These are phyloP conservation scores for Penicillium maclennaniae DNA, from an alignment of 495 filamentous ascomycete species.

Conservation along the genomic window DNA sequence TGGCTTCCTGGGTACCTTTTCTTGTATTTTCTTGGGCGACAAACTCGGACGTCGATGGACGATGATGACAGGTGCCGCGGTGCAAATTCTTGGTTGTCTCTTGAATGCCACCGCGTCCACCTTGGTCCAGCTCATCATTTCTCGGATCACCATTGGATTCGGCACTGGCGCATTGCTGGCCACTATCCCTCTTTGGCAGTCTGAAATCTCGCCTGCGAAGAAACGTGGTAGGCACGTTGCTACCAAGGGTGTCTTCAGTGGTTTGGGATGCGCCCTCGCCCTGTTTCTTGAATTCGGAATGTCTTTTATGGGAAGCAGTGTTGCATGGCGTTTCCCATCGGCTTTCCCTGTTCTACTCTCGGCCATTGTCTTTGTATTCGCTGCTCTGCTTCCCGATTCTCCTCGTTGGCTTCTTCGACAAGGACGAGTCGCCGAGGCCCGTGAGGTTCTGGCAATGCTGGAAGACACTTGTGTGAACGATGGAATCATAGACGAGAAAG, in stretches of 20 bases:
- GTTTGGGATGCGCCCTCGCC: slow-evolving; percentile 49
- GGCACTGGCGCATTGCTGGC: slow-evolving; percentile 59
- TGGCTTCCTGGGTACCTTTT: slow-evolving; percentile 53
- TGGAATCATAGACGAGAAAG: slow-evolving; percentile 8
- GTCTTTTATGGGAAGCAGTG: slow-evolving; percentile 35
- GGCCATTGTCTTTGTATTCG: slow-evolving; percentile 24
- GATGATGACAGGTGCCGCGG: slow-evolving; percentile 47
- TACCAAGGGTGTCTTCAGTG: slow-evolving; percentile 57
- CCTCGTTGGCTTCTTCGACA: slow-evolving; percentile 45
- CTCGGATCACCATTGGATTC: slow-evolving; percentile 48
- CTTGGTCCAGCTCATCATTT: slow-evolving; percentile 54
- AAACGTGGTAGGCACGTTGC: slow-evolving; percentile 57
- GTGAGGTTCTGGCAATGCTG: slow-evolving; percentile 35
- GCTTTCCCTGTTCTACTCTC: slow-evolving; percentile 42
- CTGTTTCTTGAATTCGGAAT: slow-evolving; percentile 55
- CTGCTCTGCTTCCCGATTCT: slow-evolving; percentile 38
- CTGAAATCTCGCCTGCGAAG: slow-evolving; percentile 54
- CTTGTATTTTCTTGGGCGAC: slow-evolving; percentile 52
- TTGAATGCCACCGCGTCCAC: slow-evolving; percentile 52
- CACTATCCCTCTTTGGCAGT: slow-evolving; percentile 62
- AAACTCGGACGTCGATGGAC: slow-evolving; percentile 52
- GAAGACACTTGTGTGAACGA: slow-evolving; percentile 32
- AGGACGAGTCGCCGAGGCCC: slow-evolving; percentile 31
- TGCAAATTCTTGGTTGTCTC: slow-evolving; percentile 54
- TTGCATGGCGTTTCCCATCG: slow-evolving; percentile 50